Evolutionary conservation across 2,329 filamentous ascomycete species (phyloP), one percentile per base, ranked within the genome.

Genomic region (Talaromyces marneffei): DNA sequence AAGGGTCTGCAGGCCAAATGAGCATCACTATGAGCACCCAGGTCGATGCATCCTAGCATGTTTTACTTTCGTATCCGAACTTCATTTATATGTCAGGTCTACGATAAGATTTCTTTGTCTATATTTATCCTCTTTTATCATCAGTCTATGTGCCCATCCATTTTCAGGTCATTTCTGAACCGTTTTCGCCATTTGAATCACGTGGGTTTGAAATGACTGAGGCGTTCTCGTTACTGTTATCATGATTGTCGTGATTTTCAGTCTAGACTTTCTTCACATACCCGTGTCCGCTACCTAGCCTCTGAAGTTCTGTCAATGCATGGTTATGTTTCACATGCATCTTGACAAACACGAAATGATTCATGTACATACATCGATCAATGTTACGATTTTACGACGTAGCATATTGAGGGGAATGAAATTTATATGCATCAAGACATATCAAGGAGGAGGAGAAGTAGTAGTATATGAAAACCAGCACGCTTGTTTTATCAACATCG

Each of bases 1-100:
- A 75, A 63, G 68, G 66, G 23, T 63, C 64, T 23, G 67, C 64
- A 25, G 65, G 65, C n/a, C 58, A 59, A 50, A 59, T 66, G 62
- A 62, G 62, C 42, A 59, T 59, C 25, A 20, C 57, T n/a, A 31
- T 52, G 23, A 52, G 46, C 12, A 23, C 57, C 25, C 35, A 39
- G 42, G 27, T 53, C 23, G 57, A 52, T 27, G 46, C 27, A 23
- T 53, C 46, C 44, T 59, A 48, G 29, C 50, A 25, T 20, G 14
- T 31, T 59, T 42, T 7, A 3, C 29, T 52, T 14, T 2, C 2
- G 14, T 12, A 7, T 31, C 5, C 23, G 14, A 48, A 27, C 23
- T 14, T 27, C 14, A n/a, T 29, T 29, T 46, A n/a, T 4, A 1
- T 18, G 27, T 20, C 4, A 14, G 27, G 9, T 12, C 7, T 10